Conservation (phyloP, 768 basidiomycete species). For the Rubroboletus satanas region DNA sequence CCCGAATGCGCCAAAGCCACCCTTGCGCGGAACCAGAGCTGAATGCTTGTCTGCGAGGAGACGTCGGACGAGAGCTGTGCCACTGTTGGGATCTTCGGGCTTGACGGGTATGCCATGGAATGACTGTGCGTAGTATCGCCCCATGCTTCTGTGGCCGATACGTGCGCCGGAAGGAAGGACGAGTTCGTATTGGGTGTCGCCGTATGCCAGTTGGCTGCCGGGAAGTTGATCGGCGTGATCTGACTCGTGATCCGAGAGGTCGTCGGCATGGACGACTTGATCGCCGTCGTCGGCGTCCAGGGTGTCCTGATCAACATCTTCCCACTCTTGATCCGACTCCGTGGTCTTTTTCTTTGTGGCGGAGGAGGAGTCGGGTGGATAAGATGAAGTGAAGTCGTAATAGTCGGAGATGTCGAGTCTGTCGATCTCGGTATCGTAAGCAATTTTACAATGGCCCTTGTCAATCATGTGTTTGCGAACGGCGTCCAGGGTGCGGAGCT, state of each 20-base stretch:
- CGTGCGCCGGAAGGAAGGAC: conserved; percentile 90
- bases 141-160: conserved; percentile 88
- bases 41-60: conserved; percentile 80
- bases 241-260: conserved; percentile 31
- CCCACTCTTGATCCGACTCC: conserved; percentile 28
- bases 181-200: conserved; percentile 81
- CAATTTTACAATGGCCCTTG: conserved; percentile 95
- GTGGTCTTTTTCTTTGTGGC: conserved; percentile 1
- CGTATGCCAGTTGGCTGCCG: conserved; percentile 62
- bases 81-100: conserved; percentile 64
- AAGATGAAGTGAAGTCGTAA: conserved; percentile 87
- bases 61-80: conserved; percentile 70
- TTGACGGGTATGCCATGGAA: conserved; percentile 49
- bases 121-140: conserved; percentile 82
- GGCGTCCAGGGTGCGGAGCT: conserved; percentile 81
- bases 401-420: conserved; percentile 86
- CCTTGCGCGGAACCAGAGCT: conserved; percentile 77
- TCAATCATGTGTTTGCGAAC: conserved; percentile 94
- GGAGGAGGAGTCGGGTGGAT: conserved; percentile 46
- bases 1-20: conserved; percentile 86
- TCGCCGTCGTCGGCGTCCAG: conserved; percentile 23
- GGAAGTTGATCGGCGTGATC: conserved; percentile 41
- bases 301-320: conserved; percentile 28
- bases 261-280: background rate
- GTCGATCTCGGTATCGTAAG: conserved; percentile 78